Conservation (phyloP, 345 rosid species). For the Moricandia arvensis region DNA sequence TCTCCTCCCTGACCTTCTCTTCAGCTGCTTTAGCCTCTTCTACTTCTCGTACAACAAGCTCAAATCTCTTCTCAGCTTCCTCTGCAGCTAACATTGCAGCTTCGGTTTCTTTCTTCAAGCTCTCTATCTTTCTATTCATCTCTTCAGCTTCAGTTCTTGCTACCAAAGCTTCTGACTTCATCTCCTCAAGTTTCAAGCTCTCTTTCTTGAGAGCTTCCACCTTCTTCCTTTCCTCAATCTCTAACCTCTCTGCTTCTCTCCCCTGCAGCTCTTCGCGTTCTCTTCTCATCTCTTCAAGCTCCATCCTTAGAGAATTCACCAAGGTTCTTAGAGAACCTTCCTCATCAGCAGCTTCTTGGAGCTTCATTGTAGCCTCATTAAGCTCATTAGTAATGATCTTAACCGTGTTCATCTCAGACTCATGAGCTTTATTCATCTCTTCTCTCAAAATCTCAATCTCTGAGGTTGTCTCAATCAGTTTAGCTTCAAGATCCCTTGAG, state of each 20-base stretch:
- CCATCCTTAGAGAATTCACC: conserved; percentile 46
- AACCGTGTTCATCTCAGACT: conserved; percentile 45
- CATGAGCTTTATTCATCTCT: conserved; percentile 67
- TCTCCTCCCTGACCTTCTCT: conserved; percentile 46
- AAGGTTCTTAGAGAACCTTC: conserved; percentile 51
- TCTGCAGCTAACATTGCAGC: conserved; percentile 33
- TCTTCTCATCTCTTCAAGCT: conserved; percentile 54
- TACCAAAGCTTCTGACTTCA: conserved; percentile 47
- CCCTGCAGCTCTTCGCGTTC: conserved; percentile 38
- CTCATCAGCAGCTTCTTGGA: conserved; percentile 62
- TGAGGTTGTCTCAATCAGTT: conserved; percentile 47
- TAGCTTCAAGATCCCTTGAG: conserved; percentile 46
- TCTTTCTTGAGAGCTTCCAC: conserved; percentile 30
- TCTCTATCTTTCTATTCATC: conserved; percentile 42
- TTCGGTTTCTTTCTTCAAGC: conserved; percentile 51
- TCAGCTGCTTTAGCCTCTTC: conserved; percentile 64
- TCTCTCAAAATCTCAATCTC: conserved; percentile 65
- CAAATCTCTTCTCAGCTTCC: conserved; percentile 51
- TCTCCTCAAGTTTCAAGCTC: conserved; percentile 38
- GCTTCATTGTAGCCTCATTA: conserved; percentile 60
- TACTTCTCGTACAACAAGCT: conserved; percentile 41
- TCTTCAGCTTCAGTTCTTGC: conserved; percentile 56
- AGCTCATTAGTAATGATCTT: conserved; percentile 60
- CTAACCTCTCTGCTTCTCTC: conserved; percentile 41
- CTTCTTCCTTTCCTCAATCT: conserved; percentile 12